These are phyloP conservation scores for Begonia peltatifolia DNA, from an alignment of 306 rosid genomes.

Conservation along the genomic window DNA sequence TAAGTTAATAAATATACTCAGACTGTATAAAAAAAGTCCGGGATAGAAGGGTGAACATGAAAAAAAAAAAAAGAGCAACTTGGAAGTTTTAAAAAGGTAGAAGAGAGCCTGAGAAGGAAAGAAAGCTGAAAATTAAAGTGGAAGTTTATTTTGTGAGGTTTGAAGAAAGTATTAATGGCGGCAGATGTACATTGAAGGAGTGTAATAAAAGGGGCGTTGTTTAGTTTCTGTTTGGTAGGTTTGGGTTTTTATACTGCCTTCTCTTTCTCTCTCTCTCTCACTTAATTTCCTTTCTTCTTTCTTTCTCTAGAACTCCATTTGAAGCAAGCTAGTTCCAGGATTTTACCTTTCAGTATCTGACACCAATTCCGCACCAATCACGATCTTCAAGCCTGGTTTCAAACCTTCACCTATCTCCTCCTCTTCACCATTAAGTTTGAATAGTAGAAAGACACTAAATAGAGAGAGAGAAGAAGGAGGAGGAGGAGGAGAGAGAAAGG, in stretches of 20 bases:
- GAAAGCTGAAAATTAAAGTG: not conserved
- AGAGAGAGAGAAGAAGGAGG: too few species aligned
- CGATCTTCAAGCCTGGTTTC: slow-evolving; percentile 36
- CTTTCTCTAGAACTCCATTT: slow-evolving; percentile 13
- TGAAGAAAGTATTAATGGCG: slow-evolving; percentile 46
- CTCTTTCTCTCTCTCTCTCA: slow-evolving; percentile 6
- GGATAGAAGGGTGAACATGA: too few species aligned
- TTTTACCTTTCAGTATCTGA: slow-evolving; percentile 19
- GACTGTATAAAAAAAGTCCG: too few species aligned
- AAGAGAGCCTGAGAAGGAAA: slow-evolving; percentile 4
- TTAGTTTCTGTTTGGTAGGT: slow-evolving; percentile 79
- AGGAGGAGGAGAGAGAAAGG: not conserved
- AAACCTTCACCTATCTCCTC: slow-evolving; percentile 47
- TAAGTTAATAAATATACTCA: too few species aligned
- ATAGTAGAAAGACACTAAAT: too few species aligned
- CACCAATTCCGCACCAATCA: slow-evolving; percentile 68
- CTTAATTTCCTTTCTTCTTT: not conserved
- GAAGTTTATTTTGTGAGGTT: slow-evolving; percentile 17
- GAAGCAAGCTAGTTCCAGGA: not conserved
- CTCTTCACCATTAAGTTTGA: slow-evolving; percentile 35
- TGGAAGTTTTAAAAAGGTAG: not conserved
- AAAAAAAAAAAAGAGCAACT: too few species aligned
- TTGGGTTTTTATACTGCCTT: slow-evolving; percentile 44
- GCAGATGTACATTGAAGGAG: slow-evolving; percentile 52
- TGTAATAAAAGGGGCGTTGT: slow-evolving; percentile 25